phyloP scores from a whole-genome alignment of 805 yeast genomes.

The Zygosaccharomyces kombuchaensis region DNA sequence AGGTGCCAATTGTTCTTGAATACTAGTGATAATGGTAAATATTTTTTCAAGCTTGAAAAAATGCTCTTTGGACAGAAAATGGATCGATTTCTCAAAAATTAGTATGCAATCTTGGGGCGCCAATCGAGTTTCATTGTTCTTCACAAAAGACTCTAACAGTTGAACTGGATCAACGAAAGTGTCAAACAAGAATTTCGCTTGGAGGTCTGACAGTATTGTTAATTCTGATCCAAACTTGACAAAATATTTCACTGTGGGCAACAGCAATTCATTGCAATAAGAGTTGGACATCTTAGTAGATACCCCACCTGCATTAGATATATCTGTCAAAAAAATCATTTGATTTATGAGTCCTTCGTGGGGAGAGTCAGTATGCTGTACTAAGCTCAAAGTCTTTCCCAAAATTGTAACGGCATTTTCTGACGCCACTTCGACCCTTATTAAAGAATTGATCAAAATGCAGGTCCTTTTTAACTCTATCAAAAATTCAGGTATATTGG shows the following conservation, averaged over 20 bases:
- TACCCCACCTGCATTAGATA: conserved; percentile 16
- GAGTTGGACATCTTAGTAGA: conserved; percentile 18
- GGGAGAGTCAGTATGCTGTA: conserved; percentile 3
- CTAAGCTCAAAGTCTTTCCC: conserved; percentile 17
- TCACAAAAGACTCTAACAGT: conserved; percentile 22
- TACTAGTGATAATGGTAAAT: conserved; percentile 40
- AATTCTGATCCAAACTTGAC: conserved; percentile 1
- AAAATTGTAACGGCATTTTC: conserved; percentile 25
- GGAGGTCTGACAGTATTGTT: conserved; percentile 4
- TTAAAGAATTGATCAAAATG: conserved; percentile 22
- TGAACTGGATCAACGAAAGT: conserved; percentile 14
- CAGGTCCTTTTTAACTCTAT: conserved; percentile 18
- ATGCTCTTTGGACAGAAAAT: conserved; percentile 22
- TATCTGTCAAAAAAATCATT: conserved; percentile 22
- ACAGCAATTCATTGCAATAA: conserved; percentile 21
- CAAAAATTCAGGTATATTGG: conserved; percentile 12
- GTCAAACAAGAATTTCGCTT: conserved; percentile 15
- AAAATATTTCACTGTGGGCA: conserved; percentile 23
- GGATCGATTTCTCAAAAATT: conserved; percentile 23
- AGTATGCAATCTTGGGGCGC: conserved; percentile 10
- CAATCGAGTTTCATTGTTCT: conserved; percentile 10
- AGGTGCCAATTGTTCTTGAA: conserved; percentile 41
- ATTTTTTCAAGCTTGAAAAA: conserved; percentile 42
- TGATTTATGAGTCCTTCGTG: conserved; percentile 14
- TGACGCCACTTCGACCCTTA: conserved; percentile 24